Conservation (phyloP, 2,329 filamentous ascomycete genomes). For the Aspergillus carbonarius region DNA sequence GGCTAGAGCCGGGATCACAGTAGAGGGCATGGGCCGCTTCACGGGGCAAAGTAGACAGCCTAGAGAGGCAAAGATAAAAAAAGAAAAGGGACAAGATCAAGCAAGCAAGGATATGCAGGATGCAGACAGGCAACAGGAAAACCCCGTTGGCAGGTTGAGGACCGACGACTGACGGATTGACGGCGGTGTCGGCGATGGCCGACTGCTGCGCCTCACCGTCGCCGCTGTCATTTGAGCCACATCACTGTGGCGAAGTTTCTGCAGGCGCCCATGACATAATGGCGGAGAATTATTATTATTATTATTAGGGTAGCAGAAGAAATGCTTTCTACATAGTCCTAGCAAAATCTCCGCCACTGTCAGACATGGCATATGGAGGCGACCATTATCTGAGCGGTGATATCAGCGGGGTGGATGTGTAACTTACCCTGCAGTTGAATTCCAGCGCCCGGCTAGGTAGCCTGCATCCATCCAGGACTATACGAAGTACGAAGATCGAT, state of each 20-base stretch:
- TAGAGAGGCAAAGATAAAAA: background rate
- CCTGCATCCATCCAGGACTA: background rate
- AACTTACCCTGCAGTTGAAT: too few species aligned
- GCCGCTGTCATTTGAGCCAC: slow-evolving; percentile 13
- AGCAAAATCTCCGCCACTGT: background rate
- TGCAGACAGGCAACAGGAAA: slow-evolving; percentile 1
- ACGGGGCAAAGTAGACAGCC: background rate
- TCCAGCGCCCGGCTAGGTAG: too few species aligned
- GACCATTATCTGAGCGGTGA: background rate
- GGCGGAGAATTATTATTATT: slow-evolving; percentile 5
- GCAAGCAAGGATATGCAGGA: background rate
- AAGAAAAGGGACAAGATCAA: background rate
- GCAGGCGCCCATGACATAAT: slow-evolving; percentile 12
- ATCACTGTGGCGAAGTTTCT: slow-evolving; percentile 16
- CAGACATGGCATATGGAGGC: background rate
- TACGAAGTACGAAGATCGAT: background rate
- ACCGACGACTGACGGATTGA: background rate
- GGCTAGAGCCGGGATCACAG: background rate
- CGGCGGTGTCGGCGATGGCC: slow-evolving; percentile 12
- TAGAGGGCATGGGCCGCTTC: background rate
- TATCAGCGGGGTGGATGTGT: background rate
- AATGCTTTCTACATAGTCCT: background rate
- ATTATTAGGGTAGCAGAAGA: background rate
- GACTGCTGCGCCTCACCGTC: slow-evolving; percentile 13
- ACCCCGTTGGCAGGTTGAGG: background rate